Evolutionary conservation across 2,329 filamentous ascomycete genomes (phyloP).

Genomic region (Trichoderma lentiforme): DNA sequence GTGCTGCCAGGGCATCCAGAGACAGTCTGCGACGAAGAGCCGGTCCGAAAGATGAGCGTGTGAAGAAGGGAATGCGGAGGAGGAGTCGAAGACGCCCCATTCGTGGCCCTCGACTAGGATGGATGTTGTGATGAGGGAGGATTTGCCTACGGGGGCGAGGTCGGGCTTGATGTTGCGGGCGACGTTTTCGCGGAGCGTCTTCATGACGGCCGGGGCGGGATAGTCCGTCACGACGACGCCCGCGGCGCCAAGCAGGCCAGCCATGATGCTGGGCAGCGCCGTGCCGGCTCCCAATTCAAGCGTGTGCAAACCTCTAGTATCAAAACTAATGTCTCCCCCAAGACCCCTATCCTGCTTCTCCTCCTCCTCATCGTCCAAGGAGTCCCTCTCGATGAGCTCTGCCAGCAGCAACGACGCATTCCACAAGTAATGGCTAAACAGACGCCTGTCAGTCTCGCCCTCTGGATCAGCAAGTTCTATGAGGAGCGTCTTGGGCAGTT

Average conservation of each 20-base stretch:
- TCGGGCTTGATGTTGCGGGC: constrained; percentile 44
- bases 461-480: constrained; percentile 48
- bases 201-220: constrained; percentile 57
- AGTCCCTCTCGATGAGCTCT: constrained; percentile 52
- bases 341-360: constrained; percentile 10
- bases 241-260: constrained; percentile 44
- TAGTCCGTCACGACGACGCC: constrained; percentile 65
- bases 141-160: constrained; percentile 31
- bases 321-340: constrained; percentile 33
- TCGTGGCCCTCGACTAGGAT: constrained; percentile 56
- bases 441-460: constrained; percentile 50
- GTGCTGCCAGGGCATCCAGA: constrained; percentile 74
- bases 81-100: constrained; percentile 53
- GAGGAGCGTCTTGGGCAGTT: constrained; percentile 43
- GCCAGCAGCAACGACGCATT: constrained; percentile 59
- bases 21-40: constrained; percentile 67
- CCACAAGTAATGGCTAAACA: constrained; percentile 74
- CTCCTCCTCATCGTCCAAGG: constrained; percentile 27
- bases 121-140: constrained; percentile 15
- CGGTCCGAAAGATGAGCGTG: constrained; percentile 50
- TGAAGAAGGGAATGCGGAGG: background rate
- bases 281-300: constrained; percentile 68
- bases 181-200: constrained; percentile 58
- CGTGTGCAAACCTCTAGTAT: constrained; percentile 49
- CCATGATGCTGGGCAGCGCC: constrained; percentile 51